Conservation (phyloP, 345 rosid genomes). For the Eucalyptus marginata region DNA sequence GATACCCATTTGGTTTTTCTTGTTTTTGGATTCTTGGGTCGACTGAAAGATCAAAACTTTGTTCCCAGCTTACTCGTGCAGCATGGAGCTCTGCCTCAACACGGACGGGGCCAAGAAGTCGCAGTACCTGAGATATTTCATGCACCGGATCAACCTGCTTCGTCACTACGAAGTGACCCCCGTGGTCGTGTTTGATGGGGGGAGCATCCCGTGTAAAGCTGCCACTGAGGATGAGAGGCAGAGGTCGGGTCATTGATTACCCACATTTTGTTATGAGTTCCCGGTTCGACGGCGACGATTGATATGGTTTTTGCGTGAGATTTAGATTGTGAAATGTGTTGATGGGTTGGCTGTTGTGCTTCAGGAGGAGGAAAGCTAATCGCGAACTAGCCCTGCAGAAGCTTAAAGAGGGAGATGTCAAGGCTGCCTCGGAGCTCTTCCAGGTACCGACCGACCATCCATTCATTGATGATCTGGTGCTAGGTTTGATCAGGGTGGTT, state of each 20-base stretch:
- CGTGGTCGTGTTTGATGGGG: constrained; percentile 85
- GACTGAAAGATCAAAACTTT: background rate
- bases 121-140: constrained; percentile 59
- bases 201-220: constrained; percentile 64
- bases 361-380: constrained; percentile 55
- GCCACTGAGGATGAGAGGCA: constrained; percentile 59
- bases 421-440: constrained; percentile 65
- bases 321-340: background rate
- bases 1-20: background rate
- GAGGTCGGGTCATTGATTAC: constrained; percentile 13
- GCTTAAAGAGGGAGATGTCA: constrained; percentile 61
- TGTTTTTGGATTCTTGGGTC: background rate
- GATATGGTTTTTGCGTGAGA: background rate
- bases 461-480: background rate
- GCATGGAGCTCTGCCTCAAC: constrained; percentile 89
- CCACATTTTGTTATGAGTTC: background rate
- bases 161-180: constrained; percentile 54
- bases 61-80: constrained; percentile 76
- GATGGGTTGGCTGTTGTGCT: background rate
- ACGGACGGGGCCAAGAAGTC: constrained; percentile 43
- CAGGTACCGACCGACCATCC: constrained; percentile 27
- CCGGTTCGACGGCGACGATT: background rate
- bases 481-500: background rate
- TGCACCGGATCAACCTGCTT: constrained; percentile 74
- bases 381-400: constrained; percentile 54